Evolutionary conservation across 2,329 filamentous ascomycete species (phyloP).

Genomic region (Elsinoe ampelina): DNA sequence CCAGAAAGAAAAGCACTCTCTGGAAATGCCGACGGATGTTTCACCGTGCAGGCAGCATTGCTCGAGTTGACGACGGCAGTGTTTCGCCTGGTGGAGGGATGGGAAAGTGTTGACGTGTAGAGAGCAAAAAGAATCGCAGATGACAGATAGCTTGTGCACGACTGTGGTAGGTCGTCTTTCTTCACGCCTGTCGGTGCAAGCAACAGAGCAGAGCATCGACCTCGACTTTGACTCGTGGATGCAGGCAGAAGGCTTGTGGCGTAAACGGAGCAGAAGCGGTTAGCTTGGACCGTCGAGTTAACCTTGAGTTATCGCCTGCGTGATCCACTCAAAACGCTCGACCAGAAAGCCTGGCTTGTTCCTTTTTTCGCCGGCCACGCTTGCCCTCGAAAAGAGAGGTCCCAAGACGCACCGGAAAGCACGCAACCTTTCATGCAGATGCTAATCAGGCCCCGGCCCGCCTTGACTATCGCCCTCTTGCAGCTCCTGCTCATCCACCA

Average conservation of each 20-base stretch:
- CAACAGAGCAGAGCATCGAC: not conserved
- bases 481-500: not conserved
- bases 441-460: slow-evolving; percentile 7
- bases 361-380: slow-evolving; percentile 4
- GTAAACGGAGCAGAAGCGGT: slow-evolving; percentile 7
- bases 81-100: not conserved
- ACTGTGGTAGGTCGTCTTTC: not conserved
- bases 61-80: not conserved
- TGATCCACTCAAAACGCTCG: slow-evolving; percentile 9
- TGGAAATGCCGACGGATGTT: slow-evolving; percentile 13
- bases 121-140: not conserved
- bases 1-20: slow-evolving; percentile 4
- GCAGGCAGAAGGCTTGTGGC: slow-evolving; percentile 2
- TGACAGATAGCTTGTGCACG: not conserved
- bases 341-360: not conserved
- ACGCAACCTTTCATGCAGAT: slow-evolving; percentile 9
- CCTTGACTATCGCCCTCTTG: not conserved
- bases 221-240: not conserved
- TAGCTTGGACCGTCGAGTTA: not conserved
- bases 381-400: not conserved
- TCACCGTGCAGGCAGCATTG: slow-evolving; percentile 14
- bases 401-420: slow-evolving; percentile 4
- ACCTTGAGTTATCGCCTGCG: not conserved
- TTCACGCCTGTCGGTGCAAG: not conserved
- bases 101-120: not conserved